phyloP scores from a whole-genome alignment of 192 early-diverging fungal species.

The Pilaira anomala region DNA sequence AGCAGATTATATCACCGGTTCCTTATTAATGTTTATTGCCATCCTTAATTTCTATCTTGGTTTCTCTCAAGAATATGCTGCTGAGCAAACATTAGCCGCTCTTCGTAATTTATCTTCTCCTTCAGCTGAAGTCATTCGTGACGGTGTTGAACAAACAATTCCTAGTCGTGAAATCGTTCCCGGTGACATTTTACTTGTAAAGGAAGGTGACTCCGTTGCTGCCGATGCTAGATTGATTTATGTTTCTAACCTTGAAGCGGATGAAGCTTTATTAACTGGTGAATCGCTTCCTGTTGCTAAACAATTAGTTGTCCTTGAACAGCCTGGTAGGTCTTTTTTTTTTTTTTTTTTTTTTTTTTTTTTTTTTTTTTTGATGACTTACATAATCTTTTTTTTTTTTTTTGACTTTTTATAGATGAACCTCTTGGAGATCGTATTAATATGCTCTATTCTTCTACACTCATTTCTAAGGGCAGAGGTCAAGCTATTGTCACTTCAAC shows the following conservation, averaged over 20 bases:
- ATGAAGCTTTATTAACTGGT: constrained; percentile 91
- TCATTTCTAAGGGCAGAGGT: constrained; percentile 85
- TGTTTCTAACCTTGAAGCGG: constrained; percentile 85
- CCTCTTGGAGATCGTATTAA: constrained; percentile 92
- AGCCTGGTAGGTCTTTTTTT: constrained; percentile 10
- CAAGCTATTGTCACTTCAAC: constrained; percentile 86
- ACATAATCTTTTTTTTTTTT: background rate
- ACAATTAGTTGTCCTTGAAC: constrained; percentile 21
- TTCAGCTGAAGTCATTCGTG: constrained; percentile 82
- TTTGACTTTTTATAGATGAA: constrained; percentile 37
- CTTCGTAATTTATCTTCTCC: constrained; percentile 83
- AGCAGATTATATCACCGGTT: constrained; percentile 63
- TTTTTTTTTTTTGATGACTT: too few relatives aligned
- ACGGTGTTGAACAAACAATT: constrained; percentile 68
- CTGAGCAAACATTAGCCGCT: constrained; percentile 90
- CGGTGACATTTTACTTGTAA: constrained; percentile 86
- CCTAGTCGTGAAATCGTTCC: constrained; percentile 78
- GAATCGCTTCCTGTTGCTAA: constrained; percentile 84
- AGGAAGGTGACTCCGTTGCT: constrained; percentile 89
- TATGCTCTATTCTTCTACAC: constrained; percentile 86
- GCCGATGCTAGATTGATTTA: constrained; percentile 85
- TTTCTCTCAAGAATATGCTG: constrained; percentile 94
- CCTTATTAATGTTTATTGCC: constrained; percentile 76
- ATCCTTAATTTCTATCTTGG: constrained; percentile 84
- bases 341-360: too few relatives aligned